phyloP scores from a whole-genome alignment of 345 rosid species.

The Aurinia saxatilis region DNA sequence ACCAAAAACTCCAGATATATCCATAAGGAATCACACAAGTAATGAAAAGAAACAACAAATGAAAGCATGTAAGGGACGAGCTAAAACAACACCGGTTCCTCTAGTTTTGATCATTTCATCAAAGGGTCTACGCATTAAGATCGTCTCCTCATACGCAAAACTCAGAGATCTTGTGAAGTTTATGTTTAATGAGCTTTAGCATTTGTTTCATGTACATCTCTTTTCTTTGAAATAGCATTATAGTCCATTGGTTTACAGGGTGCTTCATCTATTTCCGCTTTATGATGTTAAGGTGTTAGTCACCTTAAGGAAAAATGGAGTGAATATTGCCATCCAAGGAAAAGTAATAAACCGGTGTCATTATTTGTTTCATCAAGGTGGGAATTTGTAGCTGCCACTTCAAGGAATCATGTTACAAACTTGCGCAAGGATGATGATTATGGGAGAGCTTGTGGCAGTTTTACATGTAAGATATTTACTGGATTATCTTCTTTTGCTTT shows the following conservation, averaged over 20 bases:
- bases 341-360: conserved; percentile 35
- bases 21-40: neutral
- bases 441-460: conserved; percentile 55
- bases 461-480: conserved; percentile 45
- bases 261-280: neutral
- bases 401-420: conserved; percentile 61
- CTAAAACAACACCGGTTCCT: too few species aligned
- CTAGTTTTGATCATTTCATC: too few species aligned
- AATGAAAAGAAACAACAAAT: neutral
- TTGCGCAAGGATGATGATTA: conserved; percentile 69
- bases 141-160: too few species aligned
- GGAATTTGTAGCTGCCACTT: conserved; percentile 73
- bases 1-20: neutral
- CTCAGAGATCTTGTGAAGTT: too few species aligned
- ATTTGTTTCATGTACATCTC: neutral
- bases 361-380: conserved; percentile 69
- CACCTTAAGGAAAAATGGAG: conserved; percentile 65
- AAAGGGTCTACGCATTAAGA: too few species aligned
- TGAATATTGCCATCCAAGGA: conserved; percentile 37
- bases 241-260: neutral
- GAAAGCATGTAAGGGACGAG: too few species aligned
- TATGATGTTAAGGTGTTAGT: conserved; percentile 44
- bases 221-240: neutral
- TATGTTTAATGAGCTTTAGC: neutral
- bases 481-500: conserved; percentile 5